A percentile compares a stretch with the other conserved stretches of the same genome.
phyloP scores from a whole-genome alignment of 495 filamentous ascomycete species.

The Cercophora sp. region DNA sequence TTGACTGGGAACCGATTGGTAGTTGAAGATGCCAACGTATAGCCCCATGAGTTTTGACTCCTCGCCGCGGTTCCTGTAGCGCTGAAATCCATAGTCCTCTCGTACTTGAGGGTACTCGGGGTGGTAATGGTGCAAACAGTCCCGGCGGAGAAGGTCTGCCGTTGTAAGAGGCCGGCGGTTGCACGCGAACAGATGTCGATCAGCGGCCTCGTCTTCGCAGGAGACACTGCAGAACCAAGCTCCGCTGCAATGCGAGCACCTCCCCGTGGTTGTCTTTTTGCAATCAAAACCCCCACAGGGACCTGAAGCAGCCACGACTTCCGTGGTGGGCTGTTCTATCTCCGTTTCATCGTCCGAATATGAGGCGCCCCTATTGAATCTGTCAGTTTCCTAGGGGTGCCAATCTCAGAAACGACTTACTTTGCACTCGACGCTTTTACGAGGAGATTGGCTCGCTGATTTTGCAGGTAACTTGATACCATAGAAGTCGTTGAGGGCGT shows the following conservation, averaged over 20 bases:
- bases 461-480: neutral
- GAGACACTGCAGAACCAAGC: neutral
- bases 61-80: neutral
- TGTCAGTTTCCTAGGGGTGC: too few species aligned
- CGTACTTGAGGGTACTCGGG: slow-evolving; percentile 1
- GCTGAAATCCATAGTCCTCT: slow-evolving; percentile 3
- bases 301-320: too few species aligned
- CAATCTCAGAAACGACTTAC: too few species aligned
- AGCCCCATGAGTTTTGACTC: slow-evolving; percentile 2
- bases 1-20: neutral
- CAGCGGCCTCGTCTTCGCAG: neutral
- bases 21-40: slow-evolving; percentile 1
- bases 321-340: neutral
- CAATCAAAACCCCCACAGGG: neutral
- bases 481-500: neutral
- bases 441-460: neutral
- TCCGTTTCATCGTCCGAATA: too few species aligned
- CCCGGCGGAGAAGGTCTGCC: neutral
- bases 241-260: slow-evolving; percentile 1
- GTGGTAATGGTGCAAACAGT: neutral
- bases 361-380: too few species aligned
- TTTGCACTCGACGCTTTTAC: neutral
- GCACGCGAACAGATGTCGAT: neutral
- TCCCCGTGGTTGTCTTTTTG: neutral
- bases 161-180: neutral